Percentiles rank a stretch among this genome's conserved stretches.
These are phyloP conservation scores for Cantharellus anzutake DNA, from an alignment of 768 basidiomycete species.

Conservation along the genomic window DNA sequence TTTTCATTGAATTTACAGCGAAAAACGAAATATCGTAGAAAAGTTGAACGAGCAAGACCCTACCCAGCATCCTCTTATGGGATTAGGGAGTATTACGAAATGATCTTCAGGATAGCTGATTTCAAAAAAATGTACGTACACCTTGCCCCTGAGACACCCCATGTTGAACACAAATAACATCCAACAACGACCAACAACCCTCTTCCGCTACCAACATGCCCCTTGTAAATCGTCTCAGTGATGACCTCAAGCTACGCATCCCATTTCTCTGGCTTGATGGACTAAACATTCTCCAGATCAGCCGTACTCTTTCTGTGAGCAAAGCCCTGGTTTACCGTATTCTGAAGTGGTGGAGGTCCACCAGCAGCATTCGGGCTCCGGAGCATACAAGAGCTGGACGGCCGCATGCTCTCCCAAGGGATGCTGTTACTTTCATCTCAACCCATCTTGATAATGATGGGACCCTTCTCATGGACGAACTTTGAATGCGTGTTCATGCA, in stretches of 20 bases:
- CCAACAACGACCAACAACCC: too few species aligned
- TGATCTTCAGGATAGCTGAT: too few species aligned
- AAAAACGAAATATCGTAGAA: too few species aligned
- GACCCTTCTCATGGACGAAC: constrained; percentile 5
- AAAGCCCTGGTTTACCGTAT: background rate
- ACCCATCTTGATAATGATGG: background rate
- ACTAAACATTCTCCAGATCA: background rate
- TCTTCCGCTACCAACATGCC: too few species aligned
- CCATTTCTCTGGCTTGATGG: background rate
- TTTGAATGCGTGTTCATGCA: background rate
- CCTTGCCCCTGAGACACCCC: too few species aligned
- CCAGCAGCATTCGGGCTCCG: background rate
- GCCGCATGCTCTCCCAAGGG: background rate
- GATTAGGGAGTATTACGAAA: too few species aligned
- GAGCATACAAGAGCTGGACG: background rate
- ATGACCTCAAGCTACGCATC: background rate
- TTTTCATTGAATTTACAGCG: too few species aligned
- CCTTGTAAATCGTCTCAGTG: too few species aligned
- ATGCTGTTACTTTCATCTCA: background rate
- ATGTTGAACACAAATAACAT: too few species aligned
- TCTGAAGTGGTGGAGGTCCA: background rate
- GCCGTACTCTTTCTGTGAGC: background rate
- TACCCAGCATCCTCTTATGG: too few species aligned
- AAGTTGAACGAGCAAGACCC: too few species aligned
- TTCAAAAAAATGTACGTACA: too few species aligned